Conservation (phyloP, 495 filamentous ascomycete genomes). For the Xylaria bambusicola region DNA sequence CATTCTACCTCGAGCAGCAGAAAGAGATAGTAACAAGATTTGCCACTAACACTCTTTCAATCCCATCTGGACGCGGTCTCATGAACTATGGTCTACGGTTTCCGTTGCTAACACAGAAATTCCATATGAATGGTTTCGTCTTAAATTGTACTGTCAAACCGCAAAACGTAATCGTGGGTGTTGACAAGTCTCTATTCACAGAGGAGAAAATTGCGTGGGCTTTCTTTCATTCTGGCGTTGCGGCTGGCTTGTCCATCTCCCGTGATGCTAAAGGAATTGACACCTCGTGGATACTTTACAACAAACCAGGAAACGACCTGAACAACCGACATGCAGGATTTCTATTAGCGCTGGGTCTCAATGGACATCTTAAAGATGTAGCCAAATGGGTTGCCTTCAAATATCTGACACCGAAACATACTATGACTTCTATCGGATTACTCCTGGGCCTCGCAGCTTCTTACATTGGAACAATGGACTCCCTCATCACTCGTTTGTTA, state of each 20-base stretch:
- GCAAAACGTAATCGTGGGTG: constrained; percentile 81
- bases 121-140: constrained; percentile 82
- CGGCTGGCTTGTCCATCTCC: constrained; percentile 87
- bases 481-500: constrained; percentile 85
- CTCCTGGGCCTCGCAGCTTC: constrained; percentile 90
- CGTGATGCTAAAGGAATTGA: constrained; percentile 90
- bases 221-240: constrained; percentile 95
- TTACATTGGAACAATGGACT: constrained; percentile 95
- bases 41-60: constrained; percentile 82
- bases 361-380: constrained; percentile 87
- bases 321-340: constrained; percentile 95
- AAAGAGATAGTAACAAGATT: constrained; percentile 84
- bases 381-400: constrained; percentile 99
- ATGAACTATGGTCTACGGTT: constrained; percentile 79
- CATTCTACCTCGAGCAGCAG: constrained; percentile 87
- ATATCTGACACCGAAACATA: constrained; percentile 96
- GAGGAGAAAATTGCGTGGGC: constrained; percentile 98
- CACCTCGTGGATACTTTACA: constrained; percentile 97
- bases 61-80: constrained; percentile 80
- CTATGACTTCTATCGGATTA: constrained; percentile 96
- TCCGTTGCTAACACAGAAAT: constrained; percentile 87
- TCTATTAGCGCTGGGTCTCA: constrained; percentile 86
- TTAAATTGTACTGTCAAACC: constrained; percentile 88
- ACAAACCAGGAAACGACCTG: constrained; percentile 83
- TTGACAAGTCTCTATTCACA: constrained; percentile 77